A percentile compares a stretch with the other conserved stretches of the same genome.
Evolutionary conservation across 83 land plant genomes (phyloP).

Genomic region (Picea abies): DNA sequence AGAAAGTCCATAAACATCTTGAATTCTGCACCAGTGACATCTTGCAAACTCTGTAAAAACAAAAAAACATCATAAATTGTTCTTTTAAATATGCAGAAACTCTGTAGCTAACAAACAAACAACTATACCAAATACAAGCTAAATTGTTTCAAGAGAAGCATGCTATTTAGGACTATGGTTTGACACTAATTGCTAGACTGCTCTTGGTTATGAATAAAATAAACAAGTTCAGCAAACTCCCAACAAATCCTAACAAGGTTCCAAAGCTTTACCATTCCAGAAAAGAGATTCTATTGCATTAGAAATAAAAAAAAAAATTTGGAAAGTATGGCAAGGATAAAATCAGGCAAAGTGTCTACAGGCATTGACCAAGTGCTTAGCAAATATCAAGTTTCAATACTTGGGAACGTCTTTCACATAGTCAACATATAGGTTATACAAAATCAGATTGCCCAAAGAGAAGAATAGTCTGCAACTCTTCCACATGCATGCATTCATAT

Average conservation of each 20-base stretch:
- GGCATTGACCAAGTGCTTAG: neutral
- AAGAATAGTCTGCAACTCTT: no score
- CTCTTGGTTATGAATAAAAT: slow-evolving; percentile 5
- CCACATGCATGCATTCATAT: neutral
- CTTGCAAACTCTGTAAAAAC: slow-evolving; percentile 84
- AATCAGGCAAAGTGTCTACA: neutral
- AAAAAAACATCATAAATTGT: neutral
- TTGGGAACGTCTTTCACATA: neutral
- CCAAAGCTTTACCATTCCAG: no score
- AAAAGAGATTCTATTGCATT: no score
- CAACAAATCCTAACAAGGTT: no score
- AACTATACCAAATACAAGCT: neutral
- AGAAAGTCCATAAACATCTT: slow-evolving; percentile 98
- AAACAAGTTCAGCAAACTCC: no score
- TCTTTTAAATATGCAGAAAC: neutral
- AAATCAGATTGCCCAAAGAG: no score
- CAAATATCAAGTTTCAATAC: no score
- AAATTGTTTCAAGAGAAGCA: neutral
- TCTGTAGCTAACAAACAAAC: neutral
- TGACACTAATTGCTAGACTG: neutral
- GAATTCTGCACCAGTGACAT: slow-evolving; percentile 97
- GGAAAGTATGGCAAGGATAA: neutral
- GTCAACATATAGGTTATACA: no score
- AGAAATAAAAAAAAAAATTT: no score
- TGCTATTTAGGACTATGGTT: neutral